Conservation (phyloP, 345 rosid species). For the Pugionium cornutum region DNA sequence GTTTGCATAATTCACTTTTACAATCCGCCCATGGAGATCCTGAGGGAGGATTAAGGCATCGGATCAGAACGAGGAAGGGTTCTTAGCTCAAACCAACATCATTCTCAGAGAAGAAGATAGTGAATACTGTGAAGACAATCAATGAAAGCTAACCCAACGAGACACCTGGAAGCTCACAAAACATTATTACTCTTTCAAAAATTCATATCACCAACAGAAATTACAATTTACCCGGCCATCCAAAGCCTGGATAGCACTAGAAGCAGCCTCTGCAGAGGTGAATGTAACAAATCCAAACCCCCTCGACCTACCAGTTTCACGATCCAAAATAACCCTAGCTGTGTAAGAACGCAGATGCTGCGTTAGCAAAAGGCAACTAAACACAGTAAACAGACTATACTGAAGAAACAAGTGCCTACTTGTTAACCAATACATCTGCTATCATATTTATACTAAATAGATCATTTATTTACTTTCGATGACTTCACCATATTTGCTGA, state of each 20-base stretch:
- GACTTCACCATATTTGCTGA: conserved; percentile 79
- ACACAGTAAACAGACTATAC: neutral
- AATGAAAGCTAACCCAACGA: neutral
- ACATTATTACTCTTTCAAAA: neutral
- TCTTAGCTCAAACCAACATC: conserved; percentile 1
- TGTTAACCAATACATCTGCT: conserved; percentile 19
- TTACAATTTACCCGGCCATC: conserved; percentile 89
- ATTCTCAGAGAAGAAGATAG: conserved; percentile 2
- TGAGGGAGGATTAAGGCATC: conserved; percentile 34
- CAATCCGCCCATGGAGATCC: conserved; percentile 76
- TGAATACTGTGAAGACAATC: neutral
- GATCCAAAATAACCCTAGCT: conserved; percentile 89
- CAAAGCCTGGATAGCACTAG: conserved; percentile 87
- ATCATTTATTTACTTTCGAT: conserved; percentile 53
- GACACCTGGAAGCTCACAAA: conserved; percentile 4
- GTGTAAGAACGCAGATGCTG: conserved; percentile 22
- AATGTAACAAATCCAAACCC: conserved; percentile 90
- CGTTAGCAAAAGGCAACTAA: conserved; percentile 18
- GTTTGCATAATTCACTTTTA: conserved; percentile 78
- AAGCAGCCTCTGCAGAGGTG: conserved; percentile 69
- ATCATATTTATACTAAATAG: conserved; percentile 8
- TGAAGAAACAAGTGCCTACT: conserved; percentile 7
- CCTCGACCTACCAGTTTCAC: conserved; percentile 89
- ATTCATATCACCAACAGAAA: neutral
- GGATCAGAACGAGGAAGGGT: neutral